Evolutionary conservation across 2,329 filamentous ascomycete species (phyloP).

Genomic region (Ophiobolus disseminans): DNA sequence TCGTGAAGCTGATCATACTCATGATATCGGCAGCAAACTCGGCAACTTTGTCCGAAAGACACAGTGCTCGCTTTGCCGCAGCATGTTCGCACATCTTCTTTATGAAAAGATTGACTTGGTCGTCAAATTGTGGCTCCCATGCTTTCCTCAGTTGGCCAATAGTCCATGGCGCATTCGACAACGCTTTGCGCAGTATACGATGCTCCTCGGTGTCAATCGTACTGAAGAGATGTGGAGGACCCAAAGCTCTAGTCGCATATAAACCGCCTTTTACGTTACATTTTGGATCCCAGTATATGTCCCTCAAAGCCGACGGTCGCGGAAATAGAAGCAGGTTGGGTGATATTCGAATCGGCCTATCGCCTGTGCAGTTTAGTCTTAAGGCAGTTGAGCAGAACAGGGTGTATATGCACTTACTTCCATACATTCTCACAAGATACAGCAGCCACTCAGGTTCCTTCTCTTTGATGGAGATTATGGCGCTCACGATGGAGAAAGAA

Average conservation of each 20-base stretch:
- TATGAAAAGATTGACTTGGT: constrained; percentile 44
- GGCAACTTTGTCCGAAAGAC: constrained; percentile 49
- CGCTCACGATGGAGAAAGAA: constrained; percentile 42
- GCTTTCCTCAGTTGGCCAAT: constrained; percentile 49
- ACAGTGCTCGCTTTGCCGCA: constrained; percentile 27
- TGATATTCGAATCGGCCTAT: constrained; percentile 48
- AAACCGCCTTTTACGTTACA: constrained; percentile 46
- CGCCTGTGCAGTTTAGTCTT: constrained; percentile 21
- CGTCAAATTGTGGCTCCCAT: constrained; percentile 50
- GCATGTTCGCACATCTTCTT: constrained; percentile 42
- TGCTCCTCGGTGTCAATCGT: constrained; percentile 46
- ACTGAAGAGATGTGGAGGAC: constrained; percentile 46
- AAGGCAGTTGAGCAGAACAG: not conserved
- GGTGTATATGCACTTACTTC: constrained; percentile 23
- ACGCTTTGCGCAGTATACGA: constrained; percentile 45
- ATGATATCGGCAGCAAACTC: constrained; percentile 54
- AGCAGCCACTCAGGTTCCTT: constrained; percentile 40
- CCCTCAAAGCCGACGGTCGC: constrained; percentile 43
- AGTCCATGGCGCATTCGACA: constrained; percentile 48
- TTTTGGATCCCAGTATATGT: constrained; percentile 51
- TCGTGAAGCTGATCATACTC: constrained; percentile 49
- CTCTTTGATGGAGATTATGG: constrained; percentile 34
- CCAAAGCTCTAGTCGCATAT: constrained; percentile 48
- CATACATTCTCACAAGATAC: constrained; percentile 38
- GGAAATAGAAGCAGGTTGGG: constrained; percentile 50